Percentiles rank a stretch among this genome's conserved stretches.
Evolutionary conservation across 108 stramenopile genomes (phyloP).

Genomic region (Chaetoceros tenuissimus): DNA sequence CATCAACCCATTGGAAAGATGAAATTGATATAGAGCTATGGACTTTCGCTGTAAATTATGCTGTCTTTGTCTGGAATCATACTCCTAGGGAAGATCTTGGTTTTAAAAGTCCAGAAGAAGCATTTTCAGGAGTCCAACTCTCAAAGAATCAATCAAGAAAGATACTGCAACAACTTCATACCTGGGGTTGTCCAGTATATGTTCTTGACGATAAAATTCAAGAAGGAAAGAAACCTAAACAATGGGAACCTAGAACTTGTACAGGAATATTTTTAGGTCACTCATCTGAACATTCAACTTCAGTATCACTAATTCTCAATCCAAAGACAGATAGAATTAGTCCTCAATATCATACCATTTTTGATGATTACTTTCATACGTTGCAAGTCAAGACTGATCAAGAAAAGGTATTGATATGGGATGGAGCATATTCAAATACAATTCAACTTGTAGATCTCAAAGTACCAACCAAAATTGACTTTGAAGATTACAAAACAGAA

Average conservation of each 20-base stretch:
- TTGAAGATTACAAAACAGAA: too few relatives aligned
- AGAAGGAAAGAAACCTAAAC: conserved; percentile 4
- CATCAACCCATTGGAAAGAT: conserved; percentile 3
- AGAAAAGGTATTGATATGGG: too few relatives aligned
- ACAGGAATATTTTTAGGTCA: conserved; percentile 12
- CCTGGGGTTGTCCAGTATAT: conserved; percentile 5
- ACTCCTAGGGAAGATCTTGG: conserved; percentile 1
- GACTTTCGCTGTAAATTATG: conserved; percentile 15
- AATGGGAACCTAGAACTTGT: conserved; percentile 15
- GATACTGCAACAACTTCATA: neutral
- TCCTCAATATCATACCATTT: conserved; percentile 16
- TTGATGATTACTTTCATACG: conserved; percentile 10
- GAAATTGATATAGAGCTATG: neutral
- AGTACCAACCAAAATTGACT: too few relatives aligned
- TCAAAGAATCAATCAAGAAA: neutral
- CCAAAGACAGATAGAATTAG: conserved; percentile 4
- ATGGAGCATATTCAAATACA: too few relatives aligned
- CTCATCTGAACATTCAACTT: conserved; percentile 4
- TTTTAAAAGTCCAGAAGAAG: too few relatives aligned
- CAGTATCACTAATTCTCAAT: conserved; percentile 7
- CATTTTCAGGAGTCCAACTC: neutral
- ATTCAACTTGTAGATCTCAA: too few relatives aligned
- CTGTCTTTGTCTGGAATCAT: conserved; percentile 11
- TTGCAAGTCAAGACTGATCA: too few relatives aligned
- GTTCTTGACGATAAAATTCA: neutral